Evolutionary conservation across 202 grass and related monocot genomes (phyloP), one percentile per base, ranked within the genome.

Genomic region (Schoenoplectus tabernaemontani): DNA sequence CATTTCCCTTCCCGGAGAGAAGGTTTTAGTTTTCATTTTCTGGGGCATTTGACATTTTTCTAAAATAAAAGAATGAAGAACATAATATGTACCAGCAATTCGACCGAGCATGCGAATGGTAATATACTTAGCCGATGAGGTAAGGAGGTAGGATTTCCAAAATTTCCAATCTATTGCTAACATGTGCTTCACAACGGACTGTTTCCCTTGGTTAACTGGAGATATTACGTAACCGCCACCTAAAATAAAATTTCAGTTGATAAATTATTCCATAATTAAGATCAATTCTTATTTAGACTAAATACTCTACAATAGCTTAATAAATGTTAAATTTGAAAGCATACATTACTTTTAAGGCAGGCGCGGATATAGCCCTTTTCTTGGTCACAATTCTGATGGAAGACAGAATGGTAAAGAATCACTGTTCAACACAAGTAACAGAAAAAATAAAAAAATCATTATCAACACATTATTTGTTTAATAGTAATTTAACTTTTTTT

Each of bases 331-430:
- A 72, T 50, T 74, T 74, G 24, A 81, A 90, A 99, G 88, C 83
- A 88, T 99, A 85, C 90, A 87, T 96, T 99, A 99, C 96, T 99
- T 99, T 99, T 99, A 91, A 99, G 92, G 79, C 96, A 96, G 78
- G 92, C 96, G 85, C 96, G 92, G 44, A 96, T 85, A 77, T 91
- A 91, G 54, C 96, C 90, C 82, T 83, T 88, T 85, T 96, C 96
- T 44, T 84, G 88, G 67, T 54, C 83, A 36, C 88, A 99, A 68
- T 87, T 91, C 78, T 84, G 80, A 86, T 99, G 92, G 85, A 99
- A 90, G 84, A 99, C 86, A 54, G 96, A 99, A 81, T 99, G 96
- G 85, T 91, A 99, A 24, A 99, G 57, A 85, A 99, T 91, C 78
- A 99, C 96, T 99, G 90, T 59, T 59, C 82, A 84, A 85, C 75